Conservation (phyloP, 2,329 filamentous ascomycete genomes). For the Colletotrichum navitas region DNA sequence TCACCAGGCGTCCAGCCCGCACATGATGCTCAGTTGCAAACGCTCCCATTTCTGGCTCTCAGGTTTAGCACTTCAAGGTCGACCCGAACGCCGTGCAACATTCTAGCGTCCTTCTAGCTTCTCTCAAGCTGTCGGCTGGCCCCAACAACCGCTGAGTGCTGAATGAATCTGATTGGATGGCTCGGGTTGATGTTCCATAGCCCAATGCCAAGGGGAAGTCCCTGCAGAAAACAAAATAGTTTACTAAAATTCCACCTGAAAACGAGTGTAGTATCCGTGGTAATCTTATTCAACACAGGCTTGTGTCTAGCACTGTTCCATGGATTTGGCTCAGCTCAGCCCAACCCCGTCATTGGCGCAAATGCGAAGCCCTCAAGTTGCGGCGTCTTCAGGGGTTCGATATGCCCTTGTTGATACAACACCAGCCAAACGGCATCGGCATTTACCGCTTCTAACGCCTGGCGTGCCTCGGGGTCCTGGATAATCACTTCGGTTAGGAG, state of each 20-base stretch:
- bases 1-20: background rate
- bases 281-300: background rate
- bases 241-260: too few relatives aligned
- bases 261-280: background rate
- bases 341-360: conserved; percentile 42
- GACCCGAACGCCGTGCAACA: background rate
- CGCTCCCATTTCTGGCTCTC: background rate
- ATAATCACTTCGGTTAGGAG: conserved; percentile 69
- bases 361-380: conserved; percentile 59
- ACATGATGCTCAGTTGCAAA: background rate
- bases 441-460: conserved; percentile 74
- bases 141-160: background rate
- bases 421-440: conserved; percentile 83
- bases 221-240: background rate
- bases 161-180: background rate
- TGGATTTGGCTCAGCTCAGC: conserved; percentile 9
- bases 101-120: conserved; percentile 34
- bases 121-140: background rate
- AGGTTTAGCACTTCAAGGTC: background rate
- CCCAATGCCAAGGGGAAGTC: background rate
- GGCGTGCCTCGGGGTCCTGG: conserved; percentile 61
- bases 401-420: conserved; percentile 61
- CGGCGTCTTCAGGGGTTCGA: conserved; percentile 54
- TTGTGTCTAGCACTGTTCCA: background rate
- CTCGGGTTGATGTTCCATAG: background rate